These are phyloP conservation scores for Trichoderma aggressivum DNA, from an alignment of 2,329 filamentous ascomycete species.

Conservation along the genomic window DNA sequence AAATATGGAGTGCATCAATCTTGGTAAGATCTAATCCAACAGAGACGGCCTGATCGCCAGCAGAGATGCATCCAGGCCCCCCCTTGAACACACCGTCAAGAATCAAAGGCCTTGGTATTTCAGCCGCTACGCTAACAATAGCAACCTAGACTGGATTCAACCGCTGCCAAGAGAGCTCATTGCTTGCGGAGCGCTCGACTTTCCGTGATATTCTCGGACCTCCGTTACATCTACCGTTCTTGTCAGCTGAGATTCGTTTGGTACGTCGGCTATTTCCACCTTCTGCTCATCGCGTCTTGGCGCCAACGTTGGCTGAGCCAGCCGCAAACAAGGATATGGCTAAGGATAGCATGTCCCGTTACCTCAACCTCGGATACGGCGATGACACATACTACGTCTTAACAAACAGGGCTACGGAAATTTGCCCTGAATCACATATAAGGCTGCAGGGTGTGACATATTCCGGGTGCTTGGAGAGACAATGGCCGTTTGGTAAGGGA, in stretches of 20 bases:
- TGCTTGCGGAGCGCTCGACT: background rate
- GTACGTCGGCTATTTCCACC: background rate
- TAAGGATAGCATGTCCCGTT: background rate
- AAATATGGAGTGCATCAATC: background rate
- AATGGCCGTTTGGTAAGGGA: background rate
- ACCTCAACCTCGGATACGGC: background rate
- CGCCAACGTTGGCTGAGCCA: background rate
- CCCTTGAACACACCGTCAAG: background rate
- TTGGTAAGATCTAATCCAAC: conserved; percentile 3
- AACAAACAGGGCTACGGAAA: background rate
- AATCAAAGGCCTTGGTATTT: background rate
- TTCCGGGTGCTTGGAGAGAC: background rate
- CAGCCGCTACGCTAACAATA: background rate
- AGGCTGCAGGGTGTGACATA: background rate
- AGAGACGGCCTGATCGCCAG: background rate
- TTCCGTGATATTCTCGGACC: conserved; percentile 4
- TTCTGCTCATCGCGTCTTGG: background rate
- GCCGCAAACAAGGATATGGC: background rate
- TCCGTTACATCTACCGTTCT: background rate
- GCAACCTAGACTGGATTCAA: background rate
- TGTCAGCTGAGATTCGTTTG: background rate
- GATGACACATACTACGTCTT: background rate
- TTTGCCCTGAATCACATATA: background rate
- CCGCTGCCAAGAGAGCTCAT: background rate
- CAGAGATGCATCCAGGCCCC: background rate